These are phyloP conservation scores for Debaryomycetaceae sp. DNA, from an alignment of 1,139 yeast genomes.

Conservation along the genomic window DNA sequence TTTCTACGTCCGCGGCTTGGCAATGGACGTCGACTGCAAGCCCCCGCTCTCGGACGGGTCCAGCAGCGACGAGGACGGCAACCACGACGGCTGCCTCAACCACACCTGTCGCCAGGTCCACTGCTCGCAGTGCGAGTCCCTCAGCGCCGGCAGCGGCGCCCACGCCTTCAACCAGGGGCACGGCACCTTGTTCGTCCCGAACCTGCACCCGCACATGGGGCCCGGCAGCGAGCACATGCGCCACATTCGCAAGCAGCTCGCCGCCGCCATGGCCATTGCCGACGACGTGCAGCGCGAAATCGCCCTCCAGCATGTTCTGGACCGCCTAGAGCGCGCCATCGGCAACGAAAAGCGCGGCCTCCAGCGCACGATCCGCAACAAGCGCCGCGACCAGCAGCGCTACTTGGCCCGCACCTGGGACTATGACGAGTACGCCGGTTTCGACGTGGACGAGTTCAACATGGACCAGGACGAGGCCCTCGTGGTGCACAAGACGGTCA, in stretches of 20 bases:
- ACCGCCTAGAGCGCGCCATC: slow-evolving; percentile 21
- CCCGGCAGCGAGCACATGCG: slow-evolving; percentile 8
- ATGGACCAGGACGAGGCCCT: slow-evolving; percentile 38
- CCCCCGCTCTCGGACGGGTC: slow-evolving; percentile 19
- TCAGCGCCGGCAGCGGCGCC: neutral
- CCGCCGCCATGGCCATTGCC: slow-evolving; percentile 24
- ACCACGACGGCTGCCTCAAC: slow-evolving; percentile 12
- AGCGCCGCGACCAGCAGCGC: slow-evolving; percentile 22
- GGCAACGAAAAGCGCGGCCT: slow-evolving; percentile 25
- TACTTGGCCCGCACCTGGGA: slow-evolving; percentile 29
- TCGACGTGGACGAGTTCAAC: slow-evolving; percentile 40
- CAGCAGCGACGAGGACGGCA: slow-evolving; percentile 14
- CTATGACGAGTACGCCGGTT: slow-evolving; percentile 50
- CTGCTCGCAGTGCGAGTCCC: neutral
- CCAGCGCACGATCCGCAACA: slow-evolving; percentile 20
- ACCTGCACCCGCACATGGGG: slow-evolving; percentile 2
- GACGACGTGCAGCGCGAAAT: slow-evolving; percentile 30
- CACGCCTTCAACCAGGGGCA: neutral
- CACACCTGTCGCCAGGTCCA: neutral
- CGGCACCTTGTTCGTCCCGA: neutral
- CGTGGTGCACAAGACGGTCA: slow-evolving; percentile 44
- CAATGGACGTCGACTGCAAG: slow-evolving; percentile 6
- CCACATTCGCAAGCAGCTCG: slow-evolving; percentile 23
- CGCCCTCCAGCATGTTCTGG: slow-evolving; percentile 28
- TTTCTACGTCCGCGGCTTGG: slow-evolving; percentile 5